Base-by-base conservation (phyloP, 208 protist species). In the Trypanosoma lewisi region DNA sequence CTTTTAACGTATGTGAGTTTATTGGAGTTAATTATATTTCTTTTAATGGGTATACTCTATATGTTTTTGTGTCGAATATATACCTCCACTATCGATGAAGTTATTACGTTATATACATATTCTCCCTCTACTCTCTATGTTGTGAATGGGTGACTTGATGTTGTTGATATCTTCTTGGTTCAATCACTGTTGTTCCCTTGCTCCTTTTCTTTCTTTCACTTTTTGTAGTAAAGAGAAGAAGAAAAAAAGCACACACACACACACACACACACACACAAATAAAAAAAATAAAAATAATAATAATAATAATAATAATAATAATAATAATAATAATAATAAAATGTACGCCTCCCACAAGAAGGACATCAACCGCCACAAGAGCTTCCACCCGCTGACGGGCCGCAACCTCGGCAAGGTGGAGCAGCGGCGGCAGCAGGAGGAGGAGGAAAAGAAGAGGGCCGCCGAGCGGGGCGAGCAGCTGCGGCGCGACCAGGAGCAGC, bases 341-440 rank as follows among this genome's bases (percentile, higher is more conserved):
- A 95, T 95, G 89, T 95, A 95, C 76, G 70, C 71, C 27, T 76
- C 86, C 1, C 85, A 93, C 78, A 91, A 82, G 50, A 95, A 95
- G 49, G 81, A 95, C 37, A 95, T 95, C 70, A 95, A 95, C 60
- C 77, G 85, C 48, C 89, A 95, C 80, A 95, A 95, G 60, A 87
- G 81, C 57, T 95, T 95, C 60, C 85, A 95, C 67, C 89, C 89
- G 14, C 77, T 95, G 16, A 93, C 82, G n/a, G 75, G 63, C 56
- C 57, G 57, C 21, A 95, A 95, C 62, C 74, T 95, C n/a, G 66
- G 77, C 21, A 81, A 78, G 36, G 78, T 89, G 25, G 89, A 95
- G 58, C 34, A 75, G 6, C 61, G 86, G 2, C 55, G 86, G 51
- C 81, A 81, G 36, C 67, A 71, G 23, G 77, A 79, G 17, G 82